phyloP scores from a whole-genome alignment of 306 rosid species.

The Gastrolobium bilobum region DNA sequence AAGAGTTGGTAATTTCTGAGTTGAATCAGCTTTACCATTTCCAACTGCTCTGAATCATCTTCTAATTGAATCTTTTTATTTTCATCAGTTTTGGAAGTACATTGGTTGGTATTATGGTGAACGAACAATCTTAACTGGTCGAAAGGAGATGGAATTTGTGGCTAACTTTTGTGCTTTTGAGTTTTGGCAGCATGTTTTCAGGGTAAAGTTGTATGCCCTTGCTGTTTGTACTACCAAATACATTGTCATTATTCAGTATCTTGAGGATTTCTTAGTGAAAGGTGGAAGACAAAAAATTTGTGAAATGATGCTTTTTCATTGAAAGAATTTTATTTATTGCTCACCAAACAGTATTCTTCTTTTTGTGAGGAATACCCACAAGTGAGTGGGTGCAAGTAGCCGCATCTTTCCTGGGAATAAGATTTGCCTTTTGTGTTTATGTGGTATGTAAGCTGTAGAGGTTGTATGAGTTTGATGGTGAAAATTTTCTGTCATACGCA shows the following conservation, averaged over 20 bases:
- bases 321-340: slow-evolving; percentile 14
- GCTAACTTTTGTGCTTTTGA: slow-evolving; percentile 80
- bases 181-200: slow-evolving; percentile 91
- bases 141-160: slow-evolving; percentile 69
- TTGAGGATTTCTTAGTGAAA: slow-evolving; percentile 16
- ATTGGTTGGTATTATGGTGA: slow-evolving; percentile 58
- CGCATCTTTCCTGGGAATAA: slow-evolving; percentile 6
- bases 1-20: slow-evolving; percentile 65
- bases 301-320: slow-evolving; percentile 15
- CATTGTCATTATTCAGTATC: slow-evolving; percentile 39
- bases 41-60: slow-evolving; percentile 27
- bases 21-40: slow-evolving; percentile 39
- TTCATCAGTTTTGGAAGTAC: slow-evolving; percentile 61
- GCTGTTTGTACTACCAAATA: slow-evolving; percentile 37
- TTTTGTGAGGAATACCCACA: slow-evolving; percentile 8
- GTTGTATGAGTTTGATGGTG: slow-evolving; percentile 29
- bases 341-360: slow-evolving; percentile 6
- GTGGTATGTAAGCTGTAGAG: neutral
- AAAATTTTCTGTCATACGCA: slow-evolving; percentile 49
- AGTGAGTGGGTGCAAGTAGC: slow-evolving; percentile 29
- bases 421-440: slow-evolving; percentile 30
- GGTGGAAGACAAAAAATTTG: slow-evolving; percentile 24
- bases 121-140: slow-evolving; percentile 53
- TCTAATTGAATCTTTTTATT: slow-evolving; percentile 45
- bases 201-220: slow-evolving; percentile 59